A percentile compares a stretch with the other conserved stretches of the same genome.
Conservation (phyloP, 2,329 filamentous ascomycete genomes). For the Polychaeton citri region DNA sequence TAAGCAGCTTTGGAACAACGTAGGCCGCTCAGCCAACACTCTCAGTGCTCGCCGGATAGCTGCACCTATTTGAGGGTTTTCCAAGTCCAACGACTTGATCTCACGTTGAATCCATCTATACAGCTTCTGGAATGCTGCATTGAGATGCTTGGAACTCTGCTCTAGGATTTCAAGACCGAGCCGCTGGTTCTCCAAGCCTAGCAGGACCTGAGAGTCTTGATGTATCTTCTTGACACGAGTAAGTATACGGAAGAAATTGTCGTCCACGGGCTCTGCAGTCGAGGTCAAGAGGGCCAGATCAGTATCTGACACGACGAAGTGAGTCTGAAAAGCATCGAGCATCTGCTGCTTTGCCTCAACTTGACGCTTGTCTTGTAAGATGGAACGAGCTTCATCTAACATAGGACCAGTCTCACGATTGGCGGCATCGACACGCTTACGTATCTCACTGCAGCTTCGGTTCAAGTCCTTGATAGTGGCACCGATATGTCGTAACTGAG, state of each 20-base stretch:
- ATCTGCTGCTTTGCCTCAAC: constrained; percentile 70
- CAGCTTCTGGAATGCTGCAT: constrained; percentile 84
- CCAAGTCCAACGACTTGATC: constrained; percentile 81
- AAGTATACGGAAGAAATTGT: constrained; percentile 68
- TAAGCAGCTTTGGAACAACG: constrained; percentile 83
- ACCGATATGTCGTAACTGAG: constrained; percentile 83
- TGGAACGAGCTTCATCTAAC: constrained; percentile 59
- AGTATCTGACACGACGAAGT: constrained; percentile 75
- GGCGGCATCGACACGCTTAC: constrained; percentile 60
- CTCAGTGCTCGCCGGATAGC: constrained; percentile 73
- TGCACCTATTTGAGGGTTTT: constrained; percentile 82
- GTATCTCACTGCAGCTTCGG: constrained; percentile 66
- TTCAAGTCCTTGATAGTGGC: constrained; percentile 66
- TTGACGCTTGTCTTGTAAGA: constrained; percentile 60
- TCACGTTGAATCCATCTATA: constrained; percentile 92
- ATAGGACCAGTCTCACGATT: constrained; percentile 61
- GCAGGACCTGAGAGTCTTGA: constrained; percentile 73
- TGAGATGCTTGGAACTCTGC: constrained; percentile 72
- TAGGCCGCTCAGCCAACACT: constrained; percentile 77
- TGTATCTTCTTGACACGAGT: constrained; percentile 74
- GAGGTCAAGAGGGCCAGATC: constrained; percentile 66
- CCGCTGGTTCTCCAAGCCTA: constrained; percentile 81
- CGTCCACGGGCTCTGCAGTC: constrained; percentile 68
- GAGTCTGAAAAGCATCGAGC: constrained; percentile 60
- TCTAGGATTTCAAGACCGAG: constrained; percentile 86